Percentiles rank a stretch among this genome's conserved stretches.
Conservation (phyloP, 2,329 filamentous ascomycete species). For the Aureobasidium melanogenum region DNA sequence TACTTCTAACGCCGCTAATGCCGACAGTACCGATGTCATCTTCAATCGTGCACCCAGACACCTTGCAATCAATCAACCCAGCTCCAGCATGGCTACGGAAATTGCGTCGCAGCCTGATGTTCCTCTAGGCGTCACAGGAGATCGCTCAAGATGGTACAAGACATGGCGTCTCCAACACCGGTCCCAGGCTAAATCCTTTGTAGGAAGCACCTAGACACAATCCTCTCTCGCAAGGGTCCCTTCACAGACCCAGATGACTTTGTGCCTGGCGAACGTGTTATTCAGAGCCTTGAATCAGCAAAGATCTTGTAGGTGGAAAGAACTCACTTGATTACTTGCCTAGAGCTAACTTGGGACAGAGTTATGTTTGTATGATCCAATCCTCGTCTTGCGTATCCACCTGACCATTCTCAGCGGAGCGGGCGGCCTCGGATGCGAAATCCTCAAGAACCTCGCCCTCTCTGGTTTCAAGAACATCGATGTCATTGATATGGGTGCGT, state of each 20-base stretch:
- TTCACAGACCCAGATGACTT: slow-evolving; percentile 59
- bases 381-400: slow-evolving; percentile 11
- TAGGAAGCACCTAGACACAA: slow-evolving; percentile 72
- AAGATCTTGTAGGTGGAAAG: slow-evolving; percentile 38
- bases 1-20: background rate
- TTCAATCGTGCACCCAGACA: background rate
- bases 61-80: background rate
- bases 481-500: slow-evolving; percentile 91
- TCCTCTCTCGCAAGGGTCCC: slow-evolving; percentile 68
- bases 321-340: slow-evolving; percentile 14
- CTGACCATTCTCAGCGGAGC: slow-evolving; percentile 56
- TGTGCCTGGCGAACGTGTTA: slow-evolving; percentile 41
- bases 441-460: slow-evolving; percentile 89
- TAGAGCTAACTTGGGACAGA: slow-evolving; percentile 26
- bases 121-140: background rate
- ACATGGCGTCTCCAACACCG: background rate
- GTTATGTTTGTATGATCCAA: slow-evolving; percentile 42
- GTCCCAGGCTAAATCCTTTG: slow-evolving; percentile 12
- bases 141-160: slow-evolving; percentile 12
- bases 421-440: slow-evolving; percentile 89
- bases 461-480: slow-evolving; percentile 96
- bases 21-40: slow-evolving; percentile 4
- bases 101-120: background rate
- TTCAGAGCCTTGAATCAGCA: slow-evolving; percentile 54
- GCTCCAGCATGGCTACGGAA: slow-evolving; percentile 1